Evolutionary conservation across 2,329 filamentous ascomycete genomes (phyloP), one percentile per base, ranked within the genome.

Genomic region (Xylariales sp.): DNA sequence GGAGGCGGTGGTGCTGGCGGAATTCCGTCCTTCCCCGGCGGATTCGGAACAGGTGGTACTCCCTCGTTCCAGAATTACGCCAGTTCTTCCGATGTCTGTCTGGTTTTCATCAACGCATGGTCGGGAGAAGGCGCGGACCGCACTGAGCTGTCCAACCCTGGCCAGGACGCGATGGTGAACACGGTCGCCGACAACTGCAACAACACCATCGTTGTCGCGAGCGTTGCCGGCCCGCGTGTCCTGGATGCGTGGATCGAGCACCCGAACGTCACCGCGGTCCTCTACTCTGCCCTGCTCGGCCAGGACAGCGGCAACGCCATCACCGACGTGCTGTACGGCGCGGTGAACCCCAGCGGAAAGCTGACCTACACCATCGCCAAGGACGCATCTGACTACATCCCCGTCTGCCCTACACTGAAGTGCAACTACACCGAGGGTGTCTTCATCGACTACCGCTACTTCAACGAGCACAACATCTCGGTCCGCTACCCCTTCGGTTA

Each of bases 221-320:
- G 83, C 61, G 74, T 73, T 15, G 72, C 77, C 6, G 80, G 79
- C 0, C 72, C 78, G 3, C 64, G 82, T 39, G 61, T 79, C n/a
- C 63, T 83, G 34, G 72, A 79, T 54, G 65, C 65, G 4, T 77
- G 76, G 59, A 70, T 78, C 39, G 63, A 76, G 21, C 70, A 84
- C 51, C 75, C 77, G 4, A 88, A 86, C 52, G 76, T 91, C 46
- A 85, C 82, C 33, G 85, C 81, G 25, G 81, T 90, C 40, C 67
- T 89, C 14, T 88, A 82, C 75, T 84, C 83, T 31, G 84, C 83
- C 50, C 67, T 89, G 29, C 84, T 84, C 1, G 84, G 84, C 20
- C 79, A 88, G 52, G 82, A 90, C 61, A 85, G 76, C 48, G 85
- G 85, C 10, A 88, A 88, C 52, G 75, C 83, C 4, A 75, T 89